Base-by-base conservation (phyloP, 345 rosid genomes). In the Aurinia saxatilis region DNA sequence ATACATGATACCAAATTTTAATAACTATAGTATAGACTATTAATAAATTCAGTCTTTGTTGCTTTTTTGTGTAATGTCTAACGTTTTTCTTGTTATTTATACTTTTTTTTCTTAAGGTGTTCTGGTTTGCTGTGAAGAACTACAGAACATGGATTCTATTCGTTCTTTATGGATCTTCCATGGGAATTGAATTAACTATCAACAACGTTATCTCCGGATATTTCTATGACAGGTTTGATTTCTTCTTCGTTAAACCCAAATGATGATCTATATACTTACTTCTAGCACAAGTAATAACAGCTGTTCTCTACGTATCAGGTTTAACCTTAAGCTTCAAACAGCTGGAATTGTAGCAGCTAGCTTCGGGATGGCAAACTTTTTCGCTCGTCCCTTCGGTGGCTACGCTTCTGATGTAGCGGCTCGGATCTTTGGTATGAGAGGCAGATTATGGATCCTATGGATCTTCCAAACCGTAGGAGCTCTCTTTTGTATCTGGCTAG, bases 321-420 rank as follows among this genome's bases (percentile, higher is more conserved):
- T 87, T 56, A 42, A 84, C 50, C 85, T 85, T 10, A 77, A 85
- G 38, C 91, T 91, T 12, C 96, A 79, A 63, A 78, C 82, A 2
- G 95, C 91, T 1, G 96, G 96, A 46, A 51, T 78, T 4, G 85
- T 91, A 15, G 96, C 95, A 0, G 96, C 98, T 7, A 57, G 79
- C 12, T 88, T 91, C 45, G 98, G 96, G 6, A 91, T 87, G 96
- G 95, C 95, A 9, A 85, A 85, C 53, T 6, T 87, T 6, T 15
- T 82, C 3, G 85, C 98, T n/a, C 87, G 95, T 12, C 96, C 96
- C 1, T 84, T 88, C 0, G 98, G 96, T 0, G 95, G 95, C 12
- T 82, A 35, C 7, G 72, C 90, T 8, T 87, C 98, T 3, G 96
- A 88, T 58, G 7, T 15, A 1, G 81, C 90, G 8, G 91, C 79